Conservation (phyloP, 208 protist genomes). For the Acanthamoeba lenticulata region DNA sequence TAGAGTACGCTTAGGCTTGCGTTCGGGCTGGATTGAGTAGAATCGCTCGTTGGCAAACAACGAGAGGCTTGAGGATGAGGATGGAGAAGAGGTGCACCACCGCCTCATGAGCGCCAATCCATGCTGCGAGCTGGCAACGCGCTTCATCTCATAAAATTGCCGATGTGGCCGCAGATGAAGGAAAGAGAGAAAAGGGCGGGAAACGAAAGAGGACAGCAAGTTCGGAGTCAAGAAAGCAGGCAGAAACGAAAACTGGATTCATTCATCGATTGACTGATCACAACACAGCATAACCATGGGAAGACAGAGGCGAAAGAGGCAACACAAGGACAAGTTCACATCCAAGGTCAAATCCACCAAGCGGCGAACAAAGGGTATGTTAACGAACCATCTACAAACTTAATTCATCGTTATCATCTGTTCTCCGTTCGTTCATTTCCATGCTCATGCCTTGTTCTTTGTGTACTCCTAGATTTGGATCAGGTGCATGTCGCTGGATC, state of each 20-base stretch:
- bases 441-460: background rate
- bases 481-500: too few species aligned
- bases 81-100: background rate
- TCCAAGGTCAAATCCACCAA: slow-evolving; percentile 3
- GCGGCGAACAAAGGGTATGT: background rate
- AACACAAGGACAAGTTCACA: slow-evolving; percentile 19
- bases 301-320: slow-evolving; percentile 17
- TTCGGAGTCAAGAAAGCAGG: background rate
- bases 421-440: background rate
- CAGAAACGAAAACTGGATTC: background rate
- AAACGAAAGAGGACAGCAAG: background rate
- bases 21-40: background rate
- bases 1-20: background rate
- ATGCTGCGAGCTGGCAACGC: background rate
- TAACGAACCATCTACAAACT: background rate
- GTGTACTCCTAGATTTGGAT: background rate
- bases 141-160: too few species aligned
- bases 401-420: background rate
- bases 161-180: background rate
- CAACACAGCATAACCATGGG: background rate
- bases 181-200: background rate
- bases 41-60: background rate
- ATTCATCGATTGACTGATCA: background rate
- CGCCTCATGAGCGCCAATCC: background rate
- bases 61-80: background rate